phyloP scores from a whole-genome alignment of 805 yeast genomes.

The Saturnispora gosingensis region DNA sequence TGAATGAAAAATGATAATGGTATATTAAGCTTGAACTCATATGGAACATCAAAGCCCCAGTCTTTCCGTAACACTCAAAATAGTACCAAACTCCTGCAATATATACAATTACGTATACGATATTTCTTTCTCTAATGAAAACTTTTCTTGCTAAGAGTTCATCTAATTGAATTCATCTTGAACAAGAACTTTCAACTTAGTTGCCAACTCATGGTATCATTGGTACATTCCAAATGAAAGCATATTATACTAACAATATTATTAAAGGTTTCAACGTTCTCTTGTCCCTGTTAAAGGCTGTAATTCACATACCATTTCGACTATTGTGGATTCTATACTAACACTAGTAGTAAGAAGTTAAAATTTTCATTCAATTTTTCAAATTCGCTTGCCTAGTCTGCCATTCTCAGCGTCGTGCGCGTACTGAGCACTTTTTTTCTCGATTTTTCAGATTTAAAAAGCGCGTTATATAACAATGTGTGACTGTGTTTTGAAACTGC shows the following conservation, averaged over 20 bases:
- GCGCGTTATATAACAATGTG: neutral
- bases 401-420: neutral
- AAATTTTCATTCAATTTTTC: conserved; percentile 1
- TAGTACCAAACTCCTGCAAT: too few relatives aligned
- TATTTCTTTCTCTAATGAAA: too few relatives aligned
- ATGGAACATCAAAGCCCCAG: too few relatives aligned
- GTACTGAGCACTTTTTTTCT: neutral
- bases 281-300: neutral
- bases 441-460: neutral
- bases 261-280: neutral
- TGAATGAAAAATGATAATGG: too few relatives aligned
- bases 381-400: neutral
- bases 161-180: neutral
- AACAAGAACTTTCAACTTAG: too few relatives aligned
- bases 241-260: neutral
- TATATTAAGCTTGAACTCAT: too few relatives aligned
- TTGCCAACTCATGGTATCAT: neutral
- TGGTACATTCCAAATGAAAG: neutral
- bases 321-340: neutral
- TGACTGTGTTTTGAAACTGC: conserved; percentile 2
- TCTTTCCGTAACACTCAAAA: too few relatives aligned
- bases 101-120: too few relatives aligned
- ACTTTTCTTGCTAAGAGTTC: too few relatives aligned
- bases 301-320: neutral
- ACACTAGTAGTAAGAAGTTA: neutral